phyloP scores from a whole-genome alignment of 331 rosid genomes.

The Malus hybrid region DNA sequence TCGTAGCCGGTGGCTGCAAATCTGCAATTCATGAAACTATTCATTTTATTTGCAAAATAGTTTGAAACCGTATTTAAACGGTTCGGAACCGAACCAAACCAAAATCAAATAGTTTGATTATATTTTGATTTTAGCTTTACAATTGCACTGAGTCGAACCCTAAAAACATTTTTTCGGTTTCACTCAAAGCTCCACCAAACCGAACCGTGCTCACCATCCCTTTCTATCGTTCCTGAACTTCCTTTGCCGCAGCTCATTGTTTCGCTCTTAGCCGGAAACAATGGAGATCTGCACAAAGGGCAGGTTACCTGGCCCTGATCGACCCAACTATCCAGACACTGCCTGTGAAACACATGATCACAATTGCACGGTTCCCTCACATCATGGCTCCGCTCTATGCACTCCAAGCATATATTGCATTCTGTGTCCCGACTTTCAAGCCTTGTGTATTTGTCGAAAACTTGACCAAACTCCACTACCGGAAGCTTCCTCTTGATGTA shows the following conservation, averaged over 20 bases:
- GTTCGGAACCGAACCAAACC: too few relatives aligned
- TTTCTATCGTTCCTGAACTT: background rate
- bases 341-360: conserved; percentile 23
- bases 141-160: too few relatives aligned
- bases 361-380: conserved; percentile 18
- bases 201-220: background rate
- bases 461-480: background rate
- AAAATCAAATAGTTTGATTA: too few relatives aligned
- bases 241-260: background rate
- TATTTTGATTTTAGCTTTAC: too few relatives aligned
- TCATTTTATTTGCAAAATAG: too few relatives aligned
- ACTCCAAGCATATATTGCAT: conserved; percentile 17
- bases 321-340: conserved; percentile 26
- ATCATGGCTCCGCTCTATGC: conserved; percentile 18
- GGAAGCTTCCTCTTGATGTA: conserved; percentile 21
- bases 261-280: background rate
- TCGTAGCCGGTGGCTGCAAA: too few relatives aligned
- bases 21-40: too few relatives aligned
- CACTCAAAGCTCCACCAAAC: too few relatives aligned
- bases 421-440: background rate
- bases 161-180: too few relatives aligned
- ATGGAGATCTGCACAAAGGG: conserved; percentile 28
- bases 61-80: too few relatives aligned
- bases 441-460: background rate
- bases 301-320: conserved; percentile 23